Percentiles rank a stretch among this genome's conserved stretches.
phyloP scores from a whole-genome alignment of 1,139 yeast species.

The Hansenula sp. region DNA sequence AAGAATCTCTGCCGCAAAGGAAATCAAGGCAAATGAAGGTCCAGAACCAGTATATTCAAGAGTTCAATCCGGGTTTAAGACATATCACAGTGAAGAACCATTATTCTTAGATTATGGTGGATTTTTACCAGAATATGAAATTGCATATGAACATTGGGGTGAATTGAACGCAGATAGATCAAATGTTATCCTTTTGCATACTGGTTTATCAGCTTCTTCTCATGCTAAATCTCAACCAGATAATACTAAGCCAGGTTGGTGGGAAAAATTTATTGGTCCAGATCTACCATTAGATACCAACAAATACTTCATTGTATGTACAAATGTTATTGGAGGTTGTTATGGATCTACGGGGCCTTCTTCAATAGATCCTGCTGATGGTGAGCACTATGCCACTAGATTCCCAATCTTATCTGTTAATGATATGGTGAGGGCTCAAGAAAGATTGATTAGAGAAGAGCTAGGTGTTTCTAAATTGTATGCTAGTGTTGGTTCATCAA shows the following conservation, averaged over 20 bases:
- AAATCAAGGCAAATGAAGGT: constrained; percentile 55
- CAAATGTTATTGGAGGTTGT: constrained; percentile 91
- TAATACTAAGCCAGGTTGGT: constrained; percentile 83
- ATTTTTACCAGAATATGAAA: constrained; percentile 61
- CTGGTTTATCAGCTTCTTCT: constrained; percentile 90
- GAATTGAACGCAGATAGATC: constrained; percentile 52
- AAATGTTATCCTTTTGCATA: constrained; percentile 77
- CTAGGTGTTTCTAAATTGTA: constrained; percentile 60
- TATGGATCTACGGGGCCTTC: constrained; percentile 96
- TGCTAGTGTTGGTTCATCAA: constrained; percentile 87
- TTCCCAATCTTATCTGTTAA: constrained; percentile 83
- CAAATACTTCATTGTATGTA: constrained; percentile 77
- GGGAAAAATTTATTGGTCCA: constrained; percentile 93
- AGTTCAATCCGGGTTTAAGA: constrained; percentile 64
- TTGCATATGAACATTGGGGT: constrained; percentile 96
- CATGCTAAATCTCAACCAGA: constrained; percentile 84
- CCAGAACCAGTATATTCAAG: constrained; percentile 84
- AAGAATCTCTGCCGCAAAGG: constrained; percentile 10
- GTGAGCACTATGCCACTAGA: constrained; percentile 69
- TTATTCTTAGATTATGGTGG: constrained; percentile 82
- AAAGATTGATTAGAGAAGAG: constrained; percentile 55
- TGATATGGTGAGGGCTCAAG: constrained; percentile 90
- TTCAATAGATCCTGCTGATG: constrained; percentile 67
- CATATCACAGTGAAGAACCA: constrained; percentile 52
- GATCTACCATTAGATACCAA: constrained; percentile 76